These are phyloP conservation scores for Aspergillus asperescens DNA, from an alignment of 495 filamentous ascomycete genomes.

Conservation along the genomic window DNA sequence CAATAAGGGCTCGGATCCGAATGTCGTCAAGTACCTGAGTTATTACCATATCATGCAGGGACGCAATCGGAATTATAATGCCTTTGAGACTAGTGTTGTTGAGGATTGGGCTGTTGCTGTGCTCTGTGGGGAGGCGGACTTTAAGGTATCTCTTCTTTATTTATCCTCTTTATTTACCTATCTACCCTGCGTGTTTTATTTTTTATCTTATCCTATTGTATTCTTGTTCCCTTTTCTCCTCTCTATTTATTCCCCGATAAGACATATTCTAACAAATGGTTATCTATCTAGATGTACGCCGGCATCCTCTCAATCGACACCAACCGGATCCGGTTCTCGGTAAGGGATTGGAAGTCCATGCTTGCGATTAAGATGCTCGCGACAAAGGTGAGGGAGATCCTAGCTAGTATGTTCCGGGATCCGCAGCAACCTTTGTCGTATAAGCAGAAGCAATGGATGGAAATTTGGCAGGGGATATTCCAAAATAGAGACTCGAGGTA, in stretches of 20 bases:
- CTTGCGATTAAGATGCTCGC: constrained; percentile 77
- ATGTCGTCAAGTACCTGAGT: constrained; percentile 66
- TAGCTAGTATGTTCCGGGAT: constrained; percentile 62
- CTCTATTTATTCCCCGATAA: not conserved
- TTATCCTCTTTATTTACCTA: no score
- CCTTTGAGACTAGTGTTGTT: constrained; percentile 79
- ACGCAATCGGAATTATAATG: constrained; percentile 71
- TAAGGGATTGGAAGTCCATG: constrained; percentile 87
- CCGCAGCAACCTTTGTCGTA: constrained; percentile 64
- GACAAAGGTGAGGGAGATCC: constrained; percentile 59
- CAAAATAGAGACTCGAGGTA: not conserved
- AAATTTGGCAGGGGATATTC: constrained; percentile 54
- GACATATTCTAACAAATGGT: no score
- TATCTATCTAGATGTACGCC: constrained; percentile 76
- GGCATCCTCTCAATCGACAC: constrained; percentile 81
- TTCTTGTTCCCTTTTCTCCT: not conserved
- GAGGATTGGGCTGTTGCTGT: constrained; percentile 77
- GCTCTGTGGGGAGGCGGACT: constrained; percentile 80
- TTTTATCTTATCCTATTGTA: no score
- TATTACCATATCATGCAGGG: constrained; percentile 97
- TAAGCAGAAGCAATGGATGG: constrained; percentile 69
- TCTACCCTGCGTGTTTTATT: no score
- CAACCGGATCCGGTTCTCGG: constrained; percentile 78
- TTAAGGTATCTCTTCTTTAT: constrained; percentile 59
- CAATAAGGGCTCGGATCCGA: constrained; percentile 61